These are phyloP conservation scores for Taphrina wiesneri DNA, from an alignment of 1,139 yeast genomes.

Conservation along the genomic window DNA sequence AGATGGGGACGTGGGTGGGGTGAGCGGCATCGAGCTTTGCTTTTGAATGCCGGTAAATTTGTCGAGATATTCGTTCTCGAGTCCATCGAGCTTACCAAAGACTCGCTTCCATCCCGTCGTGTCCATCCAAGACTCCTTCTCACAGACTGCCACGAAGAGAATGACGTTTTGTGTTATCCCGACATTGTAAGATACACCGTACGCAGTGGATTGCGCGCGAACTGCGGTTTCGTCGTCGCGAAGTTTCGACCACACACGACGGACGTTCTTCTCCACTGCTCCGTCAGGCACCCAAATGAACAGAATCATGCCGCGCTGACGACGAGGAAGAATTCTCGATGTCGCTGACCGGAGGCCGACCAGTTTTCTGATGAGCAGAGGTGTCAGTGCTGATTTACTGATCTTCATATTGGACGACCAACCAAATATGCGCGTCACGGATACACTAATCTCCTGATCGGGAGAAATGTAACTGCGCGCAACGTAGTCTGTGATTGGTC, in stretches of 20 bases:
- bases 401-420: slow-evolving; percentile 14
- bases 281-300: slow-evolving; percentile 22
- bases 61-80: not conserved
- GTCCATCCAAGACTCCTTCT: slow-evolving; percentile 15
- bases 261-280: slow-evolving; percentile 11
- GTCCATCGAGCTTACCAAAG: not conserved
- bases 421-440: slow-evolving; percentile 13
- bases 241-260: slow-evolving; percentile 4
- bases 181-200: not conserved
- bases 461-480: slow-evolving; percentile 1
- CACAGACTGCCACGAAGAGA: slow-evolving; percentile 7
- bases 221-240: not conserved
- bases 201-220: not conserved
- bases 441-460: slow-evolving; percentile 9
- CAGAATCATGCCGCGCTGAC: slow-evolving; percentile 7
- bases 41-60: not conserved
- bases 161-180: slow-evolving; percentile 1
- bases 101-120: slow-evolving; percentile 1
- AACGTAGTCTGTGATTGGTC: slow-evolving; percentile 12
- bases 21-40: not conserved
- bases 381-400: slow-evolving; percentile 7
- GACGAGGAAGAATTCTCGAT: slow-evolving; percentile 1
- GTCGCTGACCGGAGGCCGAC: slow-evolving; percentile 12
- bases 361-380: slow-evolving; percentile 7
- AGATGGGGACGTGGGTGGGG: not conserved